Base-by-base conservation (phyloP, 1,139 yeast species). In the Geotrichum siamense region DNA sequence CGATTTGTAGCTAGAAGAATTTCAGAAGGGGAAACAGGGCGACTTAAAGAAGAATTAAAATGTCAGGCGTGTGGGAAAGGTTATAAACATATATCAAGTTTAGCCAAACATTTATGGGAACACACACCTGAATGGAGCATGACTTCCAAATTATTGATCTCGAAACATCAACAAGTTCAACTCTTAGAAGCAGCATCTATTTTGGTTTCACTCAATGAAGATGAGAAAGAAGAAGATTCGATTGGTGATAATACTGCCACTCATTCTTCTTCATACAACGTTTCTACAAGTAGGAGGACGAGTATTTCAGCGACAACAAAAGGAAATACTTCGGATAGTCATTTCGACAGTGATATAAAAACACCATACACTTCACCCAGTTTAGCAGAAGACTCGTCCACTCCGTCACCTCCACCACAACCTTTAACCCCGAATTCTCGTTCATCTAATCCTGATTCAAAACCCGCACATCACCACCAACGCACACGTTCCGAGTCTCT, bases 71-170 rank as follows among this genome's bases (percentile, higher is more conserved):
- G 95, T 58, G 94, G 94, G 9, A 84, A 85, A 61, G 93, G 93
- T 12, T 84, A 84, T 60, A 85, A 84, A 60, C 95, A 84, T 63
- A 81, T 84, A 8, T 79, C 89, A 1, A 81, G 91, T 17, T 70
- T 84, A 49, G 94, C 73, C 53, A 85, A 75, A 49, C 87, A 74
- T 65, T 69, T 70, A 58, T 89, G 94, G 83, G 83, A 78, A 72
- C 95, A 85, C 60, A 85, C 95, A 0, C 94, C 94, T 0, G 94
- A 85, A 60, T 85, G 94, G 94, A 82, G 79, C 57, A 81, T 81
- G 56, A 85, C 94, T 2, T 81, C 83, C 53, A 82, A 82, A 58
- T 68, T 85, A 41, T 67, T 82, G 36, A 83, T 85, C 38, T 79
- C 89, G n/a, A 85, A 85, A 61, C 95, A 85, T 61, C 95, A 85